Evolutionary conservation across 768 basidiomycete genomes (phyloP).

Genomic region (Leccinum pellstonianum): DNA sequence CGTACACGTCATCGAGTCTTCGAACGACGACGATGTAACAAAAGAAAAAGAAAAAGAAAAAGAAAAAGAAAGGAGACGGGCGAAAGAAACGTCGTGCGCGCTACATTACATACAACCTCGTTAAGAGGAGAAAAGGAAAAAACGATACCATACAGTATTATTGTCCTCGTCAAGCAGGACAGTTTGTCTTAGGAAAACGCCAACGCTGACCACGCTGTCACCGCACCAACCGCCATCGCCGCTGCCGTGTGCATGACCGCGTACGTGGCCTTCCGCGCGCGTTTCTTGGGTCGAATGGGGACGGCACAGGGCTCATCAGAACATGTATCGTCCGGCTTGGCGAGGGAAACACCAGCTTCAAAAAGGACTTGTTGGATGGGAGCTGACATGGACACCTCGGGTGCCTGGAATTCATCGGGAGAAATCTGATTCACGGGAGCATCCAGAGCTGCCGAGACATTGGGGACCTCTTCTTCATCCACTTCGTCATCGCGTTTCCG

Average conservation of each 20-base stretch:
- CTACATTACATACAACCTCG: constrained; percentile 6
- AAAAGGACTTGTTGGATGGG: constrained; percentile 2
- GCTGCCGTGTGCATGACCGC: constrained; percentile 58
- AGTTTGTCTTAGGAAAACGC: constrained; percentile 49
- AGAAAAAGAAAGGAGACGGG: not conserved
- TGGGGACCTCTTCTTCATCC: constrained; percentile 14
- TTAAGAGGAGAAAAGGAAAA: not conserved
- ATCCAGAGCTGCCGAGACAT: not conserved
- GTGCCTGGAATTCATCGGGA: not conserved
- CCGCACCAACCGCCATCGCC: constrained; percentile 64
- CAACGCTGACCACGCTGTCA: constrained; percentile 70
- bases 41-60: not conserved
- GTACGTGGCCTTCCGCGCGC: constrained; percentile 39
- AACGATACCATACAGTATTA: not conserved
- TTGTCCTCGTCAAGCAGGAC: not conserved
- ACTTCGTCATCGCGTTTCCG: constrained; percentile 58
- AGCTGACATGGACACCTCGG: constrained; percentile 2
- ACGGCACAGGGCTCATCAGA: not conserved
- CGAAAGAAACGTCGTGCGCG: not conserved
- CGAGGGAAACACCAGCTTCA: not conserved
- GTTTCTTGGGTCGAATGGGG: constrained; percentile 39
- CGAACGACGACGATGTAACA: not conserved
- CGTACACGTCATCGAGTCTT: constrained; percentile 4
- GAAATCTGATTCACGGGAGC: not conserved
- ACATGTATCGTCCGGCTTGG: not conserved